Conservation (phyloP, 1,284 basidiomycete species). For the Schizopora paradoxa region DNA sequence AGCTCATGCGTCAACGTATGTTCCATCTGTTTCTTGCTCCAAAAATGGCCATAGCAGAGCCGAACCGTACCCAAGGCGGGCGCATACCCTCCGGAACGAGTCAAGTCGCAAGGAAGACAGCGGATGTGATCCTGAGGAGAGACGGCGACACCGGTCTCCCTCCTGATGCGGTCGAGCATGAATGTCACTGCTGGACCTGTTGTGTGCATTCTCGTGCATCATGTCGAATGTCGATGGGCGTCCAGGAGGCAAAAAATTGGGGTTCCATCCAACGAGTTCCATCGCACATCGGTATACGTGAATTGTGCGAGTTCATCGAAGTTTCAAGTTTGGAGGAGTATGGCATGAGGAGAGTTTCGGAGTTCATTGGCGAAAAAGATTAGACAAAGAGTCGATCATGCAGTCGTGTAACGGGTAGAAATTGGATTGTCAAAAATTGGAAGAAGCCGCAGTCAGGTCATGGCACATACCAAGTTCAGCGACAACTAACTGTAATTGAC, state of each 20-base stretch:
- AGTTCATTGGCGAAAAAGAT: no score
- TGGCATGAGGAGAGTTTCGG: no score
- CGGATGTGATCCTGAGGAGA: constrained; percentile 62
- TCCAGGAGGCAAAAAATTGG: no score
- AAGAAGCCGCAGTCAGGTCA: no score
- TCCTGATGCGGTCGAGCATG: constrained; percentile 78
- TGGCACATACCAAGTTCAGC: no score
- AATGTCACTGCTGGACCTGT: constrained; percentile 82
- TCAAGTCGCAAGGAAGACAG: constrained; percentile 76
- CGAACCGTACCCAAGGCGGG: constrained; percentile 72
- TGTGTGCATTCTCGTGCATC: not conserved
- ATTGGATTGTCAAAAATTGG: no score
- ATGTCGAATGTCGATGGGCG: not conserved
- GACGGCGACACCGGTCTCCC: constrained; percentile 62
- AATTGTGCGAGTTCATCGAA: no score
- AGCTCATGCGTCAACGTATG: constrained; percentile 92
- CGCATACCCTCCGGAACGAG: constrained; percentile 78
- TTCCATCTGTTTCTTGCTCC: constrained; percentile 84
- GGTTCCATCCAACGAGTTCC: no score
- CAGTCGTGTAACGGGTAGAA: no score
- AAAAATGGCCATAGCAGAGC: constrained; percentile 80
- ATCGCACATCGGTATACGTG: no score
- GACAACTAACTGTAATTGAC: constrained; percentile 43
- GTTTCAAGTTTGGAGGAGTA: no score
- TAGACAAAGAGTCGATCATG: no score